Conservation (phyloP, 805 yeast genomes). For the Grigorovia jiainica region DNA sequence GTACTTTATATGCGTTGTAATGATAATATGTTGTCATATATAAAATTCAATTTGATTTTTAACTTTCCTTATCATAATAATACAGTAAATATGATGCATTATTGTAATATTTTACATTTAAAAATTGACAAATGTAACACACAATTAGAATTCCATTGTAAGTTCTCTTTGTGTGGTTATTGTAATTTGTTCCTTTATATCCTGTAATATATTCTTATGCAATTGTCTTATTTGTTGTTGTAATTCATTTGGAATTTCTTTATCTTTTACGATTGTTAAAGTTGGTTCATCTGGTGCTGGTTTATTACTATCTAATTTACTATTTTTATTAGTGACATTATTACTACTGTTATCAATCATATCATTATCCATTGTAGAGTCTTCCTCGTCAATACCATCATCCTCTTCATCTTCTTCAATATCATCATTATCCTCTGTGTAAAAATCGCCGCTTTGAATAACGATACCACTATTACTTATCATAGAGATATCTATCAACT, state of each 20-base stretch:
- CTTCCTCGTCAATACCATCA: background rate
- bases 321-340: background rate
- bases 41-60: too few relatives aligned
- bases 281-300: background rate
- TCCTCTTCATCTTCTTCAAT: background rate
- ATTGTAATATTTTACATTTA: too few relatives aligned
- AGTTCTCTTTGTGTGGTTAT: background rate
- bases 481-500: slow-evolving; percentile 29
- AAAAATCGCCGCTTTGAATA: slow-evolving; percentile 12
- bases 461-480: slow-evolving; percentile 29
- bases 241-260: background rate
- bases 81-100: too few relatives aligned
- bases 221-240: background rate
- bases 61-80: too few relatives aligned
- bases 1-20: too few relatives aligned
- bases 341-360: background rate
- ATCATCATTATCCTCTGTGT: slow-evolving; percentile 22
- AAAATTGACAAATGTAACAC: too few relatives aligned
- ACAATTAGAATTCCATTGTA: slow-evolving; percentile 1
- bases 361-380: background rate
- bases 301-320: background rate
- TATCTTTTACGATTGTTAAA: background rate
- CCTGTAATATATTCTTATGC: background rate
- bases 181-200: background rate
- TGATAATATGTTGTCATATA: too few relatives aligned